Conservation (phyloP, 176 grass and related monocot genomes). For the Rhynchospora pubera region DNA sequence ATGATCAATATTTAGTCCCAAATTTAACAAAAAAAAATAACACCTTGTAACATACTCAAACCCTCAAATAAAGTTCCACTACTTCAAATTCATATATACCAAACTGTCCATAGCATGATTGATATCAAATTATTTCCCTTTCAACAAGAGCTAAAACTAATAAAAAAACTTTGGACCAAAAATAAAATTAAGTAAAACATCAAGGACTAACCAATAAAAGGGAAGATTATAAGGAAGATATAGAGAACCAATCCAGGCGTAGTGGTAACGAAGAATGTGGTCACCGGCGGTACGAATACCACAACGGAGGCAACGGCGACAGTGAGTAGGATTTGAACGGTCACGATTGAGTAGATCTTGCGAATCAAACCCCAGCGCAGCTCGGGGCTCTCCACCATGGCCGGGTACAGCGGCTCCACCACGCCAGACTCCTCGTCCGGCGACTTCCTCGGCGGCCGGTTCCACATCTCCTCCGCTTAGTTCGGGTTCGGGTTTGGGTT, state of each 20-base stretch:
- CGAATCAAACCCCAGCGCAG: constrained; percentile 83
- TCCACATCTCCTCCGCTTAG: not conserved
- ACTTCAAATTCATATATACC: not conserved
- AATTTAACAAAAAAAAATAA: not conserved
- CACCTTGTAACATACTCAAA: not conserved
- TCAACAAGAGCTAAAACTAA: not conserved
- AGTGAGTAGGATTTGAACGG: constrained; percentile 64
- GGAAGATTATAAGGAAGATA: constrained; percentile 57
- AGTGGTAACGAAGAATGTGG: constrained; percentile 77
- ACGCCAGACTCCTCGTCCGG: constrained; percentile 44
- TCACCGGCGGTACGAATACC: constrained; percentile 56
- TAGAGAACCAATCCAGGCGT: constrained; percentile 50
- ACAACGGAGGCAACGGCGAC: constrained; percentile 53
- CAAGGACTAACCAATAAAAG: constrained; percentile 42
- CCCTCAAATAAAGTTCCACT: no score
- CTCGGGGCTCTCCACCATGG: constrained; percentile 69
- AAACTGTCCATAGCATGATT: not conserved
- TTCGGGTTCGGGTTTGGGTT: not conserved
- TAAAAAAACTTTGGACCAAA: not conserved
- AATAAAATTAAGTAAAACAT: not conserved
- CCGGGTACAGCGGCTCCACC: constrained; percentile 45
- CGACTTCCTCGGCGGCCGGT: constrained; percentile 27
- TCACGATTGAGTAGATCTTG: constrained; percentile 87
- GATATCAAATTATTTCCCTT: not conserved
- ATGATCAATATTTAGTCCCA: not conserved